phyloP scores from a whole-genome alignment of 2,329 filamentous ascomycete species.

The Colletotrichum agaves region DNA sequence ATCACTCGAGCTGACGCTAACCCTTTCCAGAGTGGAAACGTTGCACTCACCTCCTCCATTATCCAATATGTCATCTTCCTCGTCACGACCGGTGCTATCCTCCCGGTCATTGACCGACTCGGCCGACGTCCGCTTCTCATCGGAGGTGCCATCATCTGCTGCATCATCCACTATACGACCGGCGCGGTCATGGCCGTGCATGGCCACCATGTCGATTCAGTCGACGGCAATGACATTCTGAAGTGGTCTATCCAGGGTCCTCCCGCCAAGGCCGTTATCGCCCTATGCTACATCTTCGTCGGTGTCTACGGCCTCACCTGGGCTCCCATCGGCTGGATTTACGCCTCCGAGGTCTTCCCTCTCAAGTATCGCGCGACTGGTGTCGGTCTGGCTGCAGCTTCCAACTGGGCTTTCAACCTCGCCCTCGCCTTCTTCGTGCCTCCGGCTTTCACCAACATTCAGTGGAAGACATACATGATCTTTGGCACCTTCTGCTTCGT shows the following conservation, averaged over 20 bases:
- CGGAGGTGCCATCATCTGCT: slow-evolving; percentile 56
- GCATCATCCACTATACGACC: slow-evolving; percentile 58
- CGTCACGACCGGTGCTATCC: slow-evolving; percentile 60
- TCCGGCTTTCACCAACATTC: slow-evolving; percentile 42
- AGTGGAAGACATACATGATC: slow-evolving; percentile 42
- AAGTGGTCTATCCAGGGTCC: slow-evolving; percentile 57
- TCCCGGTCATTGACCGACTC: slow-evolving; percentile 61
- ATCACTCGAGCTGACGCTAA: background rate
- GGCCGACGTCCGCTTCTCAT: slow-evolving; percentile 60
- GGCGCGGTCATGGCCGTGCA: slow-evolving; percentile 61
- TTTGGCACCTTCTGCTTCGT: slow-evolving; percentile 36
- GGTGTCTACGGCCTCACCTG: slow-evolving; percentile 44
- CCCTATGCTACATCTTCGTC: slow-evolving; percentile 58
- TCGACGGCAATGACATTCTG: slow-evolving; percentile 58
- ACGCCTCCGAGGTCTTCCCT: slow-evolving; percentile 53
- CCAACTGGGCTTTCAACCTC: slow-evolving; percentile 63
- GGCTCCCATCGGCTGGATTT: slow-evolving; percentile 48
- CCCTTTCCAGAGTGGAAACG: slow-evolving; percentile 39
- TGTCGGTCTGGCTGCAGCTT: slow-evolving; percentile 62
- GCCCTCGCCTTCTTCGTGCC: slow-evolving; percentile 61
- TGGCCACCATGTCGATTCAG: slow-evolving; percentile 54
- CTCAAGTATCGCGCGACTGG: slow-evolving; percentile 62
- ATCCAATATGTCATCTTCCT: slow-evolving; percentile 68
- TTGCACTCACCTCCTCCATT: slow-evolving; percentile 59
- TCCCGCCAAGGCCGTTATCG: slow-evolving; percentile 61